These are phyloP conservation scores for Pichia nakasei DNA, from an alignment of 805 yeast species.

Conservation along the genomic window DNA sequence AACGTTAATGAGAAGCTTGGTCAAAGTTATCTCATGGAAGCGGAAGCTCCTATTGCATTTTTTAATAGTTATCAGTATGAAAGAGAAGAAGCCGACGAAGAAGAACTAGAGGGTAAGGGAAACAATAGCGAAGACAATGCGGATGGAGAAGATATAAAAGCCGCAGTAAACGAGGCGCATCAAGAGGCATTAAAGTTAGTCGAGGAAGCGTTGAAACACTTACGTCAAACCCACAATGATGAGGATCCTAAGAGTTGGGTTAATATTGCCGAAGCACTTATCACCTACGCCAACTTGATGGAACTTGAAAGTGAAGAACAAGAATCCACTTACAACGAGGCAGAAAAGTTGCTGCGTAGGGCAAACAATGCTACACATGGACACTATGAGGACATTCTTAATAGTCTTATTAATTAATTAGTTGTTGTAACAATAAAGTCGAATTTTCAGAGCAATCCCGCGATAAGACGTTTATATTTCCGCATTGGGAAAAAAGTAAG, in stretches of 20 bases:
- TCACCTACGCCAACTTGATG: constrained; percentile 66
- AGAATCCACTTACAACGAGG: constrained; percentile 54
- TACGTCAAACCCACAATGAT: constrained; percentile 52
- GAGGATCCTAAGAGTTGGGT: constrained; percentile 80
- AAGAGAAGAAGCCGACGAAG: constrained; percentile 35
- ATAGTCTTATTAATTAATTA: constrained; percentile 31
- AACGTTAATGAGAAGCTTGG: constrained; percentile 45
- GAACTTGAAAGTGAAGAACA: constrained; percentile 62
- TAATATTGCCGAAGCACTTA: constrained; percentile 76
- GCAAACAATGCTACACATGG: constrained; percentile 82
- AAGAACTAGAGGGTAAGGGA: too few species aligned
- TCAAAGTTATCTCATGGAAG: constrained; percentile 52
- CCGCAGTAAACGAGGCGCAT: constrained; percentile 36
- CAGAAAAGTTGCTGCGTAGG: constrained; percentile 55
- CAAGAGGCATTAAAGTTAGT: constrained; percentile 39
- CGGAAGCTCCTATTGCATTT: constrained; percentile 49
- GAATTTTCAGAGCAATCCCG: too few species aligned
- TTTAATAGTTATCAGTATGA: constrained; percentile 53
- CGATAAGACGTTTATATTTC: too few species aligned
- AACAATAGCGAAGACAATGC: too few species aligned
- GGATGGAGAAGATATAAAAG: constrained; percentile 21
- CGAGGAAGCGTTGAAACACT: constrained; percentile 44
- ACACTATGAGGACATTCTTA: constrained; percentile 55
- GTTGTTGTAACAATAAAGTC: too few species aligned
- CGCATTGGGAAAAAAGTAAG: too few species aligned